Evolutionary conservation across 2,329 filamentous ascomycete genomes (phyloP), one percentile per base, ranked within the genome.

Genomic region (Dactylonectria estremocensis): DNA sequence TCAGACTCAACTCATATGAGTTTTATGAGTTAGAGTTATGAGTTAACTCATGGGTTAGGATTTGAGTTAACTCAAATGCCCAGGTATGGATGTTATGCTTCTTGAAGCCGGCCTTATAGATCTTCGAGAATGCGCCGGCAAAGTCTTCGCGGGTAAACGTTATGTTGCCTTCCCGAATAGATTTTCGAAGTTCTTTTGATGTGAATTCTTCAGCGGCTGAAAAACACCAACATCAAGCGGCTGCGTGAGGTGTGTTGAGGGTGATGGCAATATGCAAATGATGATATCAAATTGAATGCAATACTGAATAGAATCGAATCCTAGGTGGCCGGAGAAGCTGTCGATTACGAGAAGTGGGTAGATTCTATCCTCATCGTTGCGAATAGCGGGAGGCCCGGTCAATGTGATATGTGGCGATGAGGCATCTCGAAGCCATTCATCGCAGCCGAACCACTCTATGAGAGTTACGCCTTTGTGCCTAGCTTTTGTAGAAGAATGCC

Each of bases 401-500:
- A 31, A 35, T 6, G 6, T 9, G 16, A 4, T 24, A 46, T 31
- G 22, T 18, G 37, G 35, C 4, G 5, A 31, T 10, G 3, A 2
- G 5, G 20, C 16, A 57, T 35, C 49, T 22, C 50, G 28, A 43
- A 61, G 37, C 33, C 37, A 55, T 28, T 61, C 49, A 48, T 61
- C 37, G 20, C 50, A 61, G 48, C 59, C 37, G 20, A 61, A 61
- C 59, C 37, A 61, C 16, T 48, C 48, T 13, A 31, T 33, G 24
- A 53, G 22, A 20, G 35, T 13, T 16, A 48, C 14, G 13, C 43
- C 33, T 43, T 24, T 46, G 14, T 22, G 14, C 16, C 58, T 43
- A 7, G 43, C 54, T 3, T 16, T 11, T 1, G 48, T 11, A 48
- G 61, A 59, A 16, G 52, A 24, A 18, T 31, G 31, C 37, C 37